Base-by-base conservation (phyloP, 345 rosid genomes). In the Gynandropsis gynandra region DNA sequence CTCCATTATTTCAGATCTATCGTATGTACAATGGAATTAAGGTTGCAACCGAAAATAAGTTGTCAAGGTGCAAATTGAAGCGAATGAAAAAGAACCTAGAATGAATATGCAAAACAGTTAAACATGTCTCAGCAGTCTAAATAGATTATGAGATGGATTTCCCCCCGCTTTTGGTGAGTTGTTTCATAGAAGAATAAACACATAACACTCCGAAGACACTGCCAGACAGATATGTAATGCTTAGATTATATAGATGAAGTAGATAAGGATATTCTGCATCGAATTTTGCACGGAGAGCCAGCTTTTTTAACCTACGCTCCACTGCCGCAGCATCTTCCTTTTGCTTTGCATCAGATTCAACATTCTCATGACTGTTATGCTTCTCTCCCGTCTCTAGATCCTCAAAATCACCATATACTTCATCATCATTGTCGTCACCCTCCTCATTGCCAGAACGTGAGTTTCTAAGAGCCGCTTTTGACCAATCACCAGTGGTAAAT, bases 401-500 rank as follows among this genome's bases (percentile, higher is more conserved):
- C 66, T 87, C 96, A 67, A 90, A 90, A 55, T 90, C 95, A 20
- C 96, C 98, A 74, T 68, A 64, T 16, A 72, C 67, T 44, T 52
- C 56, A 31, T 72, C 85, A 21, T 76, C 33, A 21, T 24, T 5
- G n/a, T 73, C 88, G 19, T 68, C 74, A 21, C 74, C 86, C 45
- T 66, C 74, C 52, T 62, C 71, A 59, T 35, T 46, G 33, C 63
- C 64, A 37, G 52, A 54, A 42, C 56, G 74, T 32, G 69, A 53
- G 6, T 38, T 78, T 71, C 95, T 74, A 57, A 56, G 63, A 60
- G 82, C 82, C 52, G 82, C 89, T 71, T 75, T 76, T 44, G 82
- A 74, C 95, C 98, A 84, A 69, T 79, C 81, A 64, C 98, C 95
- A 24, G 93, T 84, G 64, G 78, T 81, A 76, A 92, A 92, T 27